Percentiles rank a stretch among this genome's conserved stretches.
phyloP scores from a whole-genome alignment of 495 filamentous ascomycete species.

The Podospora comata region DNA sequence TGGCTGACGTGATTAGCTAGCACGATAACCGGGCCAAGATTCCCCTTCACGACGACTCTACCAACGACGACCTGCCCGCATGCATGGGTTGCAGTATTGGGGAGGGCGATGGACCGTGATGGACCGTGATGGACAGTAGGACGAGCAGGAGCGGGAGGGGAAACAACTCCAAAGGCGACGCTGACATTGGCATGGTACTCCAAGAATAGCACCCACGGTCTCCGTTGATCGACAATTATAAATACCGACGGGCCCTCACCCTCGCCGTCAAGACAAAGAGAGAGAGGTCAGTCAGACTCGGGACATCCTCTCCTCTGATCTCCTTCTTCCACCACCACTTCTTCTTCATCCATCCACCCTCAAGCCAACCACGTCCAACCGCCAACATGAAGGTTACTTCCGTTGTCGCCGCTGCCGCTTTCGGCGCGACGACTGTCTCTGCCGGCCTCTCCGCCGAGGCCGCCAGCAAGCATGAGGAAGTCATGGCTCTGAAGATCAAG shows the following conservation, averaged over 20 bases:
- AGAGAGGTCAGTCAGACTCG: constrained; percentile 1
- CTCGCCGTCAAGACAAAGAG: neutral
- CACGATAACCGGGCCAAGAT: constrained; percentile 1
- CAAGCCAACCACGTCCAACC: neutral
- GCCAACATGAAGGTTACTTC: constrained; percentile 19
- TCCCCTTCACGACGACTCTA: neutral
- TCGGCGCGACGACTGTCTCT: constrained; percentile 25
- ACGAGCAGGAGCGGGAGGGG: neutral
- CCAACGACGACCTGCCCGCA: neutral
- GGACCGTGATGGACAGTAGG: neutral
- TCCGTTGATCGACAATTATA: neutral
- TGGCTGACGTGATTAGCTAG: constrained; percentile 7
- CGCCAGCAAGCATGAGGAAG: constrained; percentile 17
- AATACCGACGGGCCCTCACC: neutral
- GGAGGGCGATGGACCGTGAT: neutral
- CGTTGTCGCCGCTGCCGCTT: constrained; percentile 14
- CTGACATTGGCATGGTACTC: neutral
- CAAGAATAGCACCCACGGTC: neutral
- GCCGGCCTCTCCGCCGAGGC: constrained; percentile 3
- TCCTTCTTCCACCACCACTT: neutral
- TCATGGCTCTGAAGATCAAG: constrained; percentile 19
- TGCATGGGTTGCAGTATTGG: neutral
- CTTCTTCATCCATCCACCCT: neutral
- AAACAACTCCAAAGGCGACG: neutral
- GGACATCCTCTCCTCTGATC: constrained; percentile 2